Base-by-base conservation (phyloP, 2,329 filamentous ascomycete species). In the Aspergillus puulaauensis region DNA sequence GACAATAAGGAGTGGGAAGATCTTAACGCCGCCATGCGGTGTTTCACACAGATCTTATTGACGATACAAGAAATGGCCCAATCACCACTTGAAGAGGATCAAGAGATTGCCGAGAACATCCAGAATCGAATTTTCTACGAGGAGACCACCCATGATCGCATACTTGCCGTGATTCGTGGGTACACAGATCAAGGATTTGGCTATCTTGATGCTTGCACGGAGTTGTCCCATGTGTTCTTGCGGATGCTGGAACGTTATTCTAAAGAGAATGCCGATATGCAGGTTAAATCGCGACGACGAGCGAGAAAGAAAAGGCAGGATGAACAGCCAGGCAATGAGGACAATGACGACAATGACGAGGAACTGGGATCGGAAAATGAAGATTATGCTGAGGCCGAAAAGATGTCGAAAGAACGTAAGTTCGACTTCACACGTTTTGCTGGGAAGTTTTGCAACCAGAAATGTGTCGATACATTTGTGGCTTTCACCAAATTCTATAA, bases 91-190 rank as follows among this genome's bases (percentile, higher is more conserved):
- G 93, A 97, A 61, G 93, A 97, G n/a, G 91, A 99, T 64, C 90
- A 96, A 70, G 95, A 98, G 66, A 98, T 99, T 71, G 93, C 95
- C 0, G 93, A 99, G 71, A 99, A 99, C 66, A 97, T 96, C 12
- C 86, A 96, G 52, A 96, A 90, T 67, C 90, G 93, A 60, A 91
- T 99, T n/a, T 99, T 99, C 73, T 99, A 99, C 76, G 95, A 99
- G 74, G 92, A 98, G 70, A 86, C 90, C 0, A 97, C 93, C 0
- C 93, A 99, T 68, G 93, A 99, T 61, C 83, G 90, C 23, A 85
- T 99, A 52, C 84, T 93, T 31, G 85, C 87, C 58, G 90, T 97
- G 53, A 82, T 93, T 1, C 83, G 89, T 61, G 88, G 84, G n/a
- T 98, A 96, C 78, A 96, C 96, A 65, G 91, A 93, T 59, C 95